Evolutionary conservation across 2,329 filamentous ascomycete species (phyloP).

Genomic region (Sporothrix variecibatus): DNA sequence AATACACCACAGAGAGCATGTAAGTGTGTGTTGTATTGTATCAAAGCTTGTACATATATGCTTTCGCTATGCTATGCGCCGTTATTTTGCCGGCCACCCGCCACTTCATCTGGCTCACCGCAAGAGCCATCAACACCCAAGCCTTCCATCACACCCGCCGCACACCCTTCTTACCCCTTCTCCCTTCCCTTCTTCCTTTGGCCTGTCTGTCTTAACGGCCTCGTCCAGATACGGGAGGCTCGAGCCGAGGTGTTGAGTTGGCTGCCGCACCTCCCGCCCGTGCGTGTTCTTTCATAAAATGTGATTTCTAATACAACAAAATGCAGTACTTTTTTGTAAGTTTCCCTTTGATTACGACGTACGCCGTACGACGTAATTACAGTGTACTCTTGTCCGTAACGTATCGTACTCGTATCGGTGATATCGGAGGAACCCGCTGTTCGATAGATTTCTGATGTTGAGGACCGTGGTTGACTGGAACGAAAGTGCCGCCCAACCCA

Average conservation of each 20-base stretch:
- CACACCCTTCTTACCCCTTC: background rate
- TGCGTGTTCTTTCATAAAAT: background rate
- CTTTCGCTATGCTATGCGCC: background rate
- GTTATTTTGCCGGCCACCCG: background rate
- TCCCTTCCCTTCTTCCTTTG: background rate
- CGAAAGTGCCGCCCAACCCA: background rate
- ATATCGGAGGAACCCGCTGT: background rate
- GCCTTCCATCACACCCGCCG: background rate
- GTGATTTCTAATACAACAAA: background rate
- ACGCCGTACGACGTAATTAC: background rate
- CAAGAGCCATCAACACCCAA: background rate
- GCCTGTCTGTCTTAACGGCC: background rate
- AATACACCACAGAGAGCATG: no score
- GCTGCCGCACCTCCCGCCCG: background rate
- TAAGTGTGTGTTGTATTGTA: no score
- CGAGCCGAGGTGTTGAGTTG: constrained; percentile 18
- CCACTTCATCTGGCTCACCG: background rate
- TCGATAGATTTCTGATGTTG: background rate
- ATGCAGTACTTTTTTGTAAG: background rate
- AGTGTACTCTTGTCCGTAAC: background rate
- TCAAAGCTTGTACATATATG: no score
- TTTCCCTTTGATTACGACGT: background rate
- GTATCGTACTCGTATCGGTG: background rate
- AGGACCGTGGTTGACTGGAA: background rate
- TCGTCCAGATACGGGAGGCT: constrained; percentile 24